Base-by-base conservation (phyloP, 2,329 filamentous ascomycete species). In the Pyrenophora seminiperda region DNA sequence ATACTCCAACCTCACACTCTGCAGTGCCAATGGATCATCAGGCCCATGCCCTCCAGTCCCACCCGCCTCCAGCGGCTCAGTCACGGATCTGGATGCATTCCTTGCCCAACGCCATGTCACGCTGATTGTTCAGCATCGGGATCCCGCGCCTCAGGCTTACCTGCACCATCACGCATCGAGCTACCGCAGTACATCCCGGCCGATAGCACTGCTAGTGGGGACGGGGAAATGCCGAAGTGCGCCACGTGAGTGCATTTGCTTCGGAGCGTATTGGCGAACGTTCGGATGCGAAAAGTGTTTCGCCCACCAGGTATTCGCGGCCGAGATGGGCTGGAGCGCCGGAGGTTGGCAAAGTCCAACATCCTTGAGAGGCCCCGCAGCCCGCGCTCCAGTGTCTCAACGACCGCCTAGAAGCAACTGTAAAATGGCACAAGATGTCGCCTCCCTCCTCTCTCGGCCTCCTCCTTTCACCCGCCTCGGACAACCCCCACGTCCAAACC, bases 291-390 rank as follows among this genome's bases (percentile, higher is more conserved):
- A 48, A 57, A 51, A 50, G 34, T 59, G 58, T 61, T 56, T 58
- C 49, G 50, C 44, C 55, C 53, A 51, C 42, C 48, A 55, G 52
- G 54, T 27, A 50, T 54, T 46, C 58, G 57, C 59, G 61, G 53
- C 17, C 24, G 20, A 41, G 17, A 27, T 17, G 7, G 47, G 22
- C 33, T 46, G 41, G 22, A 30, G 38, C 38, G 36, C 41, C 34
- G 30, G 47, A 40, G 29, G 27, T 46, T 40, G 42, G 37, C 37
- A 41, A 27, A 9, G 31, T 9, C n/a, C 30, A 45, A 20, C 30
- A 41, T 36, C 30, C 47, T n/a, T 50, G 29, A 36, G 18, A 34
- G 46, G 41, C 47, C 47, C 47, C 47, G 47, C 47, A 41, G 41
- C 41, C 47, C 47, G 39, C 34, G 41, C 37, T 30, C 43, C 29